Percentiles rank a stretch among this genome's conserved stretches.
Evolutionary conservation across 495 filamentous ascomycete species (phyloP).

Genomic region (Penicillium malachiteum): DNA sequence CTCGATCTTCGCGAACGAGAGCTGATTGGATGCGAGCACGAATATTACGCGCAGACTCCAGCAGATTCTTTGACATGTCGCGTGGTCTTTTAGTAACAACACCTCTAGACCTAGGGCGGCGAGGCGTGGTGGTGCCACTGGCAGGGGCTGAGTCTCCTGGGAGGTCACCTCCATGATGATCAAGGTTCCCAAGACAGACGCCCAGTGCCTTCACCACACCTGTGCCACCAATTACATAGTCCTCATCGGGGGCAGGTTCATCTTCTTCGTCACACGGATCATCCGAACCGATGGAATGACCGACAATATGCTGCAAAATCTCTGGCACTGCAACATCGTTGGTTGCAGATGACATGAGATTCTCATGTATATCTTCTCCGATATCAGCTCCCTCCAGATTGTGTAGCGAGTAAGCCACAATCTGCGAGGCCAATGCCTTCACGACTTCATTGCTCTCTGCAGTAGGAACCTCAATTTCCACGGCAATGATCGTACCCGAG

Average conservation of each 20-base stretch:
- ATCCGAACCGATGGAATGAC: constrained; percentile 34
- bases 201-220: constrained; percentile 92
- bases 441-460: constrained; percentile 80
- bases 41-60: constrained; percentile 85
- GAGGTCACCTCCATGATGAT: constrained; percentile 37
- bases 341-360: constrained; percentile 31
- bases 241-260: constrained; percentile 78
- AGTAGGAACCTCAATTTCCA: constrained; percentile 88
- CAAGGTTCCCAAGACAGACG: constrained; percentile 77
- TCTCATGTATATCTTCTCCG: constrained; percentile 43
- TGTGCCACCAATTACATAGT: constrained; percentile 94
- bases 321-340: constrained; percentile 56
- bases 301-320: constrained; percentile 66
- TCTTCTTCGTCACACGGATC: constrained; percentile 60
- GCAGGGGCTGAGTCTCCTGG: constrained; percentile 40
- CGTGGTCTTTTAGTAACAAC: constrained; percentile 66
- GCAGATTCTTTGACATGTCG: constrained; percentile 86
- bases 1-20: constrained; percentile 70
- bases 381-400: constrained; percentile 74
- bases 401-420: constrained; percentile 87
- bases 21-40: constrained; percentile 80
- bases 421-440: constrained; percentile 87
- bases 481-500: constrained; percentile 76
- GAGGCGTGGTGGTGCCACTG: constrained; percentile 57
- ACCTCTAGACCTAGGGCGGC: constrained; percentile 40